Evolutionary conservation across 192 early-diverging fungal genomes (phyloP), one percentile per base, ranked within the genome.

Genomic region (Linnemannia elongata): DNA sequence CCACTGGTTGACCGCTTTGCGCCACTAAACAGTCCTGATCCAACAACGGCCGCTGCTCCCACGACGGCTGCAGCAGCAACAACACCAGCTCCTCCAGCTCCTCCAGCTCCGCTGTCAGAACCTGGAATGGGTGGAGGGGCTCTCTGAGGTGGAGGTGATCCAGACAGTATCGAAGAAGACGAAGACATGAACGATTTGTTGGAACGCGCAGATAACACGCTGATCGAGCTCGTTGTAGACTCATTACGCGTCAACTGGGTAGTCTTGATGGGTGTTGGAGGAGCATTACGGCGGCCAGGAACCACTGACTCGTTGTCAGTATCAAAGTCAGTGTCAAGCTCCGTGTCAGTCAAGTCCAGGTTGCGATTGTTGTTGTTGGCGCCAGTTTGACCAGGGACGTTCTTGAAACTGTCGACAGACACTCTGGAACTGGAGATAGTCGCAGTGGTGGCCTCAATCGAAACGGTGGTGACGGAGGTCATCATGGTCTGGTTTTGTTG

Each of bases 331-430:
- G 75, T 54, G 12, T 81, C 84, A 22, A 76, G 10, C 44, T 85
- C 72, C 1, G 74, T 77, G 18, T 87, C 79, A 15, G 13, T 17
- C 54, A 49, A 36, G 20, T 42, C 79, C 17, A 52, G 39, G 22
- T 49, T 20, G 5, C 38, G 72, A 4, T 44, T 5, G 6, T n/a
- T 35, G 18, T 44, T 5, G 6, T 36, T 35, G 18, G 44, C 15
- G 70, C 49, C 52, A 7, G 52, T 6, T 24, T 77, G n/a, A 17
- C 85, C 85, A 38, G 85, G 85, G 1, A 87, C 85, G 41, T 81
- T 87, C 52, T 72, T 81, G 72, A 87, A 87, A 27, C 85, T 87
- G 8, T 77, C 85, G 18, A 87, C 76, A 1, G 85, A 87, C 5
- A 87, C 79, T 38, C 85, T 80, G 27, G 85, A 77, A 54, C 76